Evolutionary conservation across 2,329 filamentous ascomycete genomes (phyloP).

Genomic region (Orbilia quercus): DNA sequence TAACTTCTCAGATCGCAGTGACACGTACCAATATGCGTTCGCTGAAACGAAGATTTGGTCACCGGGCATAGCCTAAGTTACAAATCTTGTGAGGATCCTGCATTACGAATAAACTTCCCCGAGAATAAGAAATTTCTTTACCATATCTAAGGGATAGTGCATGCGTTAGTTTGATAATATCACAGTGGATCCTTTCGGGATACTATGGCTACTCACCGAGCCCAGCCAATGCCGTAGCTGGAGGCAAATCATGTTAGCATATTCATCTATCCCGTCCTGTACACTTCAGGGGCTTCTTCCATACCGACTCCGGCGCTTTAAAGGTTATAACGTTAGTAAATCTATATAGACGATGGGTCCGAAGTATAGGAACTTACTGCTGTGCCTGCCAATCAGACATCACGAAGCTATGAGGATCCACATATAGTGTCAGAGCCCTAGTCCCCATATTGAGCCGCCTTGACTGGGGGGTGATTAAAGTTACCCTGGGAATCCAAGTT

Average conservation of each 20-base stretch:
- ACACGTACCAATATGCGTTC: slow-evolving; percentile 47
- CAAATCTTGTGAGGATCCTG: slow-evolving; percentile 65
- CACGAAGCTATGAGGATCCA: slow-evolving; percentile 42
- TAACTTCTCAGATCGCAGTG: slow-evolving; percentile 22
- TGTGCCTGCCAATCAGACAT: slow-evolving; percentile 52
- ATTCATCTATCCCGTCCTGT: slow-evolving; percentile 23
- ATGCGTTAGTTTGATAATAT: slow-evolving; percentile 35
- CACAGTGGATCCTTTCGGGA: slow-evolving; percentile 32
- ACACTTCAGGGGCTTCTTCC: slow-evolving; percentile 29
- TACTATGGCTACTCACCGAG: slow-evolving; percentile 42
- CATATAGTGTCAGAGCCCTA: slow-evolving; percentile 23
- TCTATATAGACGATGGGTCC: slow-evolving; percentile 55
- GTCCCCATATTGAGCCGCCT: slow-evolving; percentile 13
- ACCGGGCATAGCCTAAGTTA: slow-evolving; percentile 64
- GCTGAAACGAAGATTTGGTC: slow-evolving; percentile 42
- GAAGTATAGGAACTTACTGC: slow-evolving; percentile 43
- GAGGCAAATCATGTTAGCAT: slow-evolving; percentile 49
- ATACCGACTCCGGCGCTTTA: slow-evolving; percentile 56
- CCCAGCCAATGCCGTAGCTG: slow-evolving; percentile 52
- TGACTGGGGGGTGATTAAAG: slow-evolving; percentile 18
- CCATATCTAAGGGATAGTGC: slow-evolving; percentile 52
- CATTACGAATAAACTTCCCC: slow-evolving; percentile 10
- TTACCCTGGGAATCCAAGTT: slow-evolving; percentile 68
- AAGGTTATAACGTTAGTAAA: slow-evolving; percentile 60
- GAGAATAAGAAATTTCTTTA: slow-evolving; percentile 24